Base-by-base conservation (phyloP, 805 yeast species). In the Candida saitoana region DNA sequence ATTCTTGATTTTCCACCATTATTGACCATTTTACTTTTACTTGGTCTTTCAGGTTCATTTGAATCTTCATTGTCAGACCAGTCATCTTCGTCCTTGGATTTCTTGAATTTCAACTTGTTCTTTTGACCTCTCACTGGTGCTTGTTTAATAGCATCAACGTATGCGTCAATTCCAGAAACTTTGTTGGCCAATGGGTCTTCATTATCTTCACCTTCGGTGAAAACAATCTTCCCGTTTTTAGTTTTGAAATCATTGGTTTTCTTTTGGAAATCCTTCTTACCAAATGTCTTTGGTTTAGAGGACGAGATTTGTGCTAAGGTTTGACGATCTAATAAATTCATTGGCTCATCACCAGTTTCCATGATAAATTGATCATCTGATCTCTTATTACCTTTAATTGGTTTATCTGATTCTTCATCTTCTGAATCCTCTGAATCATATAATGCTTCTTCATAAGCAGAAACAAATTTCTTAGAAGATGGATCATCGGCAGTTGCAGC, bases 81-180 rank as follows among this genome's bases (percentile, higher is more conserved):
- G 29, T 76, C 79, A 17, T 75, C 74, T 22, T 74, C 74, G 38
- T 71, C 70, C 41, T 73, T 71, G 38, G 79, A 75, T 60, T 84
- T 80, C 67, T 84, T 87, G 69, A 80, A 91, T 67, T 89, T 91
- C 74, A 91, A 77, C 68, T 80, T 88, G 64, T 90, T 90, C 69
- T 79, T 80, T 71, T 87, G 96, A 44, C 97, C 96, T 64, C 96
- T 83, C 3, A 89, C 80, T 22, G 98, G 98, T 18, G 93, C 97
- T 53, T 84, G 86, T 61, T 79, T 84, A 18, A 93, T 88, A 5
- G 99, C 99, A 48, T 89, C 96, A 50, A 89, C 77, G 60, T 93
- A 93, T 0, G 97, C 98, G 57, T 86, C 86, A 49, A 91, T 78
- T 14, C 96, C 95, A 36, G 71, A 59, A 4, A 62, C 63, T 42